Evolutionary conservation across 2,329 filamentous ascomycete species (phyloP).

Genomic region (Mycogone perniciosa): DNA sequence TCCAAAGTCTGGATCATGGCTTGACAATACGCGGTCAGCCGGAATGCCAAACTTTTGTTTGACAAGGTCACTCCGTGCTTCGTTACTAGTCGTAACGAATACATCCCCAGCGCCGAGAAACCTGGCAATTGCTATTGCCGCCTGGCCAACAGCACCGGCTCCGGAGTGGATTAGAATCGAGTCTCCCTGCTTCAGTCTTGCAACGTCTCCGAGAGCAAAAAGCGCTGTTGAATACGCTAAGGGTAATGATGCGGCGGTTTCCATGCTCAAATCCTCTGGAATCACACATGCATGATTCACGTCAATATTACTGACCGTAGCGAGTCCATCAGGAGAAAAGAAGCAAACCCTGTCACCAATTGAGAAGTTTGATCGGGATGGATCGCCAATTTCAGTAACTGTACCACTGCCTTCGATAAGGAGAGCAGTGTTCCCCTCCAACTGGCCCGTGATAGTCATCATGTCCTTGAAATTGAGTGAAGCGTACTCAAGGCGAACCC

Average conservation of each 20-base stretch:
- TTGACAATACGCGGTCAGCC: conserved; percentile 23
- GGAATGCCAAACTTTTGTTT: conserved; percentile 21
- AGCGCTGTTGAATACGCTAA: conserved; percentile 8
- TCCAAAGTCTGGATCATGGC: conserved; percentile 20
- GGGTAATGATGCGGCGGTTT: conserved; percentile 1
- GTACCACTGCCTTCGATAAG: conserved; percentile 8
- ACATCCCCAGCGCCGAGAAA: conserved; percentile 17
- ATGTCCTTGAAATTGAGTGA: conserved; percentile 11
- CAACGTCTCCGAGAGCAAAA: conserved; percentile 20
- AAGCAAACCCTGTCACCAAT: conserved; percentile 9
- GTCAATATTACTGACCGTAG: conserved; percentile 8
- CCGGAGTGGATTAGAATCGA: conserved; percentile 19
- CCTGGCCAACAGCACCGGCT: conserved; percentile 17
- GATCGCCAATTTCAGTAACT: conserved; percentile 1
- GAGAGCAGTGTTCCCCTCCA: background rate
- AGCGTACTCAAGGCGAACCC: conserved; percentile 1
- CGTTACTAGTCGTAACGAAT: conserved; percentile 23
- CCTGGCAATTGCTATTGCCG: conserved; percentile 14
- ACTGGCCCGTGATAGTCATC: conserved; percentile 4
- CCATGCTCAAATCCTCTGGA: background rate
- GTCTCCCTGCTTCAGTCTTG: conserved; percentile 18
- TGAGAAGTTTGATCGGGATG: background rate
- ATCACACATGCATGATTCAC: background rate
- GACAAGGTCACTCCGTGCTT: conserved; percentile 23
- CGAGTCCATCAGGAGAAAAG: conserved; percentile 7